Percentiles rank a stretch among this genome's conserved stretches.
These are phyloP conservation scores for Eucalyptus pauciflora DNA, from an alignment of 345 rosid species.

Conservation along the genomic window DNA sequence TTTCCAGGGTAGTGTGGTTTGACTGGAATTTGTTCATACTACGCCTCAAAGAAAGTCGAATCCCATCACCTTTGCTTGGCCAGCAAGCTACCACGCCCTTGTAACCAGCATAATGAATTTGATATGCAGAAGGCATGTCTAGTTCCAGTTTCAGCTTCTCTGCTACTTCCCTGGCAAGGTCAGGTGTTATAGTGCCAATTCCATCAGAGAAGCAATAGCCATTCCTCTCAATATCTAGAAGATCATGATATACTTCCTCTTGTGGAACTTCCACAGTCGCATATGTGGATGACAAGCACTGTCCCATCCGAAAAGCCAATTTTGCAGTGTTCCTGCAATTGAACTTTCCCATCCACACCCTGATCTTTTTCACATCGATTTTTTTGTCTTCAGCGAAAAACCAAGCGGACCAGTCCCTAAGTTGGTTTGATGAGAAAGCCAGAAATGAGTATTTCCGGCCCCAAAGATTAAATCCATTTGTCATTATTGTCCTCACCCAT, in stretches of 20 bases:
- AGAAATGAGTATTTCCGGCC: conserved; percentile 75
- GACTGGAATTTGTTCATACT: conserved; percentile 78
- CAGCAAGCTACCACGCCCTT: conserved; percentile 93
- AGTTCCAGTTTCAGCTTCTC: conserved; percentile 49
- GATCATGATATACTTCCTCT: conserved; percentile 25
- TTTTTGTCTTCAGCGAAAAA: conserved; percentile 73
- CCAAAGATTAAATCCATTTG: conserved; percentile 65
- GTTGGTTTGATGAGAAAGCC: conserved; percentile 89
- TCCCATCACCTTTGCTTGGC: conserved; percentile 57
- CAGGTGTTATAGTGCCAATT: conserved; percentile 73
- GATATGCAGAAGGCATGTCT: conserved; percentile 63
- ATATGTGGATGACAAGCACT: conserved; percentile 92
- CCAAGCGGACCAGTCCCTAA: conserved; percentile 91
- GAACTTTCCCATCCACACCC: conserved; percentile 84
- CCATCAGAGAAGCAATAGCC: conserved; percentile 75
- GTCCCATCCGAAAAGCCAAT: conserved; percentile 96
- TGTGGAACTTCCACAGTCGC: conserved; percentile 67
- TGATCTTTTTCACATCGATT: conserved; percentile 24
- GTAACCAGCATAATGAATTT: conserved; percentile 85
- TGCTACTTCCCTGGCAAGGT: conserved; percentile 69
- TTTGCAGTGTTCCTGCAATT: conserved; percentile 47
- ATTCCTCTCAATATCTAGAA: conserved; percentile 57
- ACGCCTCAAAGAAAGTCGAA: conserved; percentile 48
- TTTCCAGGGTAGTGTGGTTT: conserved; percentile 57
- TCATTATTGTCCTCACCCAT: conserved; percentile 56